Percentiles rank a stretch among this genome's conserved stretches.
These are phyloP conservation scores for Termitomyces sp. DNA, from an alignment of 768 basidiomycete species.

Conservation along the genomic window DNA sequence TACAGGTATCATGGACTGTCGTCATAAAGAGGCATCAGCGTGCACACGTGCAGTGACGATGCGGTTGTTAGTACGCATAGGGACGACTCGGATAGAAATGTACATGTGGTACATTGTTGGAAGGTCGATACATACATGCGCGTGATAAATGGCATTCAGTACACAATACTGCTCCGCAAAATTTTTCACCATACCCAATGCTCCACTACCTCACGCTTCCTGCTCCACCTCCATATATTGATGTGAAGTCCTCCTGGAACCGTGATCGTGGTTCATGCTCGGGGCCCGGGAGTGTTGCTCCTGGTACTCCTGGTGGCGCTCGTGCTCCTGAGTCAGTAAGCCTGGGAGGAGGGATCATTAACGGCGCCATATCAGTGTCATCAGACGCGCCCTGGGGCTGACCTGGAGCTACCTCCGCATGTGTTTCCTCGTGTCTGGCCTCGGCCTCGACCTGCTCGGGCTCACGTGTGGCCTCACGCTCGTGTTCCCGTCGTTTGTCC, in stretches of 20 bases:
- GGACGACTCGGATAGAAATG: neutral
- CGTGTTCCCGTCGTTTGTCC: slow-evolving; percentile 14
- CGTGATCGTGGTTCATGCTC: slow-evolving; percentile 18
- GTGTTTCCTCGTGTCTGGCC: slow-evolving; percentile 1
- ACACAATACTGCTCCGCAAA: neutral
- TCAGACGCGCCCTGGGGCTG: slow-evolving; percentile 18
- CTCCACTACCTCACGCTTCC: slow-evolving; percentile 3
- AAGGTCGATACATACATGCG: neutral
- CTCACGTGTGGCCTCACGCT: slow-evolving; percentile 1
- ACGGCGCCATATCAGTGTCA: slow-evolving; percentile 21
- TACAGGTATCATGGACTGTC: neutral
- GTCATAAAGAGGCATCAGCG: neutral
- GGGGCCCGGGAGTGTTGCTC: slow-evolving; percentile 4
- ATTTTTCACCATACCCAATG: neutral
- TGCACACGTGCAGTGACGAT: no score
- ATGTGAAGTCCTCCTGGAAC: slow-evolving; percentile 21
- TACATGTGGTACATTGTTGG: neutral
- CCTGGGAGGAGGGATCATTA: slow-evolving; percentile 24
- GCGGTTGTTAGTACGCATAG: neutral
- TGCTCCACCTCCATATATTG: slow-evolving; percentile 14
- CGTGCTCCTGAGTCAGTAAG: slow-evolving; percentile 1
- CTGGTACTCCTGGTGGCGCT: neutral
- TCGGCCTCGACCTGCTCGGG: slow-evolving; percentile 12
- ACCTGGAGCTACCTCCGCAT: slow-evolving; percentile 13
- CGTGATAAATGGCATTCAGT: neutral